Evolutionary conservation across 1,284 basidiomycete genomes (phyloP).

Genomic region (Pisolithus thermaeus): DNA sequence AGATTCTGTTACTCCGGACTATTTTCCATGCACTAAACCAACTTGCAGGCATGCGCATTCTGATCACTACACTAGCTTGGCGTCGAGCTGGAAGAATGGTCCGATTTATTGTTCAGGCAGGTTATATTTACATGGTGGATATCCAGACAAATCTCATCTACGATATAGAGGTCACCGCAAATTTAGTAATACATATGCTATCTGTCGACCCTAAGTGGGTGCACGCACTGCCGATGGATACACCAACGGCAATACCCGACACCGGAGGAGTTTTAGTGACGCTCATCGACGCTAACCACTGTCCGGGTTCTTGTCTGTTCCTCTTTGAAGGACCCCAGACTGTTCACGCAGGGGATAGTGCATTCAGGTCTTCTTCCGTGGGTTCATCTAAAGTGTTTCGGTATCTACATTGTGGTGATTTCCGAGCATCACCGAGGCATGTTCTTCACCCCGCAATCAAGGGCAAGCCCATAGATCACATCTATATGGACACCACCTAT

Average conservation of each 20-base stretch:
- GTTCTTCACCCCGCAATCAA: slow-evolving; percentile 76
- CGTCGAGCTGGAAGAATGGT: slow-evolving; percentile 82
- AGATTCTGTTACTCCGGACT: slow-evolving; percentile 1
- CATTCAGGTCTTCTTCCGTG: slow-evolving; percentile 64
- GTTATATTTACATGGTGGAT: background rate
- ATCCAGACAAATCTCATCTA: slow-evolving; percentile 2
- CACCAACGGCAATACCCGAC: slow-evolving; percentile 68
- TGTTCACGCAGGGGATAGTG: slow-evolving; percentile 77
- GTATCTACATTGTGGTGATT: slow-evolving; percentile 96
- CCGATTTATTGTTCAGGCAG: slow-evolving; percentile 88
- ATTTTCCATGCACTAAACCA: slow-evolving; percentile 8
- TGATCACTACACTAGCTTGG: slow-evolving; percentile 90
- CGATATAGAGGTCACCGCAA: slow-evolving; percentile 65
- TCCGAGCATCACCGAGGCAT: slow-evolving; percentile 82
- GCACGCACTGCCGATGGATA: slow-evolving; percentile 78
- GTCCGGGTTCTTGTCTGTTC: slow-evolving; percentile 92
- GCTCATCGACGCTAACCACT: slow-evolving; percentile 96
- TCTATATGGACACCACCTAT: slow-evolving; percentile 97
- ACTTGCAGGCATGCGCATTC: slow-evolving; percentile 81
- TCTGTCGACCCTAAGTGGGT: slow-evolving; percentile 86
- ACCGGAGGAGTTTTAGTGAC: slow-evolving; percentile 88
- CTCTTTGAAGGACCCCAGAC: slow-evolving; percentile 92
- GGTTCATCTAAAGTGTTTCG: slow-evolving; percentile 71
- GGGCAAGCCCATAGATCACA: slow-evolving; percentile 75
- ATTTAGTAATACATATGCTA: slow-evolving; percentile 86